Conservation (phyloP, 2,329 filamentous ascomycete species). For the Sclerotinia spermophila region DNA sequence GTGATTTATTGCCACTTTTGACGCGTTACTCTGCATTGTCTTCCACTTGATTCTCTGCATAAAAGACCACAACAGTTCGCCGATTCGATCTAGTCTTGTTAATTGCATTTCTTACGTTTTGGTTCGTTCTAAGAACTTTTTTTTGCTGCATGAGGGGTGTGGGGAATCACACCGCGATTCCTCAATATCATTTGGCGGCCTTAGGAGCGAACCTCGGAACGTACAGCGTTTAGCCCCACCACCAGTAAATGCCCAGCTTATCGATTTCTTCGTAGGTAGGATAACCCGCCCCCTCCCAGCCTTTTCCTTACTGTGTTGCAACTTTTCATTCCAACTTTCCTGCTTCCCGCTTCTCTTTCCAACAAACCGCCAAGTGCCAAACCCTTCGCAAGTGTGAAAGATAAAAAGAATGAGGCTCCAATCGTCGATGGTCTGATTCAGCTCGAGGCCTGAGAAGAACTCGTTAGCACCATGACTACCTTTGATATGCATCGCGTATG, state of each 20-base stretch:
- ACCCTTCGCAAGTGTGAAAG: not conserved
- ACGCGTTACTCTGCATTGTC: constrained; percentile 8
- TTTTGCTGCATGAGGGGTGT: constrained; percentile 11
- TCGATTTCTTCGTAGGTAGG: not conserved
- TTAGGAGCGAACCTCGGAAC: not conserved
- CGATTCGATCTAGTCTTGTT: not conserved
- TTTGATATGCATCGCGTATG: constrained; percentile 3
- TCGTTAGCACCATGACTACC: not conserved
- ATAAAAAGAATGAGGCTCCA: not conserved
- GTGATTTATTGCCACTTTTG: not conserved
- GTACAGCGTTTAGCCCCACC: not conserved
- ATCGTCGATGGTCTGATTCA: not conserved
- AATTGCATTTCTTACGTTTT: not conserved
- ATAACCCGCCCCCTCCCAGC: not conserved
- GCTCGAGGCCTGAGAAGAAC: constrained; percentile 6
- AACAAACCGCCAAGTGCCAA: not conserved
- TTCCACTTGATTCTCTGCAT: constrained; percentile 6
- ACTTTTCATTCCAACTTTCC: not conserved
- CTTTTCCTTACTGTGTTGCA: not conserved
- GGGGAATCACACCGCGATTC: constrained; percentile 10
- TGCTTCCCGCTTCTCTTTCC: not conserved
- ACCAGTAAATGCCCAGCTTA: not conserved
- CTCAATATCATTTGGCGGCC: constrained; percentile 1
- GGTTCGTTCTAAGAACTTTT: constrained; percentile 7
- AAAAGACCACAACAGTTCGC: not conserved